Evolutionary conservation across 192 early-diverging fungal genomes (phyloP).

Genomic region (Gigaspora rosea): DNA sequence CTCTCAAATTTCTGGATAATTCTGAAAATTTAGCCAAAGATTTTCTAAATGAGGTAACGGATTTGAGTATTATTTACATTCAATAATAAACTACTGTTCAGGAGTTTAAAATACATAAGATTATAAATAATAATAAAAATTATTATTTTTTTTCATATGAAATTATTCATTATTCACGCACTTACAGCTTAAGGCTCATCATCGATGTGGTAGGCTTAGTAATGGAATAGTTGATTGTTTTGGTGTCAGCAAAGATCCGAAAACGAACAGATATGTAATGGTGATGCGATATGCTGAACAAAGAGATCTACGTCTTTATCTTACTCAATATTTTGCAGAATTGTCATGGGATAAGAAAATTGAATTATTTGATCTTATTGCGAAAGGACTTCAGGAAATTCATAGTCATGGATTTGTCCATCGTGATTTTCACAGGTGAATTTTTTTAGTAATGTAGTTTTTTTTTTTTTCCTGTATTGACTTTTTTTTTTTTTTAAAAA

Average conservation of each 20-base stretch:
- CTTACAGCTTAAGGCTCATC: constrained; percentile 12
- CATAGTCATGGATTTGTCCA: constrained; percentile 22
- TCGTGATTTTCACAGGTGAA: constrained; percentile 27
- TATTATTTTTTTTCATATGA: not conserved
- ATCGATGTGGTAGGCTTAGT: constrained; percentile 18
- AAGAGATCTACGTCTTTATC: constrained; percentile 6
- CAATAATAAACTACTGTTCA: no score
- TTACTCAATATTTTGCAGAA: constrained; percentile 17
- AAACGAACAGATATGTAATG: constrained; percentile 22
- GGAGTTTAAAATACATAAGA: no score
- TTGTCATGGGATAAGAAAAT: constrained; percentile 31
- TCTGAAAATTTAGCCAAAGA: not conserved
- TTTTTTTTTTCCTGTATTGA: no score
- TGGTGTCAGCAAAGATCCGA: constrained; percentile 24
- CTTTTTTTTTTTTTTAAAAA: no score
- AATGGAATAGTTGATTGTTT: constrained; percentile 26
- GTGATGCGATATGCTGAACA: constrained; percentile 31
- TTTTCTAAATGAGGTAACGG: constrained; percentile 28
- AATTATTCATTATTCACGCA: not conserved
- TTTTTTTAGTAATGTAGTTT: not conserved
- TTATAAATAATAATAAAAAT: no score
- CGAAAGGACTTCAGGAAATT: constrained; percentile 20
- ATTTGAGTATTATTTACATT: not conserved
- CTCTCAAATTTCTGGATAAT: constrained; percentile 30
- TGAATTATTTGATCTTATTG: constrained; percentile 23